Base-by-base conservation (phyloP, 768 basidiomycete genomes). In the Hirschioporus abietinus region DNA sequence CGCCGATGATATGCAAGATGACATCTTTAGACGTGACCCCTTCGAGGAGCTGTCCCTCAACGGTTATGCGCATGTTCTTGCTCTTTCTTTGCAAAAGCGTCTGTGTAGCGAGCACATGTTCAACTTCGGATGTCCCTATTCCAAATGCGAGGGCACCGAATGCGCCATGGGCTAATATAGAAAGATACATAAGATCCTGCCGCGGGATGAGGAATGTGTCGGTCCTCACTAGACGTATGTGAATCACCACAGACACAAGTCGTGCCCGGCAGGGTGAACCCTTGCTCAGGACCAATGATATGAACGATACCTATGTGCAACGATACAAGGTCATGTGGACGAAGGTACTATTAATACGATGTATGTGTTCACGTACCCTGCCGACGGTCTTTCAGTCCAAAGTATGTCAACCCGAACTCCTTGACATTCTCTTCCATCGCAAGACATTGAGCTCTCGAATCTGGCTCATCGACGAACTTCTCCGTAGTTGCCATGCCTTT, bases 111-210 rank as follows among this genome's bases (percentile, higher is more conserved):
- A 96, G 88, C 70, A 95, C 94, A 75, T 96, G 94, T 74, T 96
- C 94, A 71, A 96, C 94, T 74, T 96, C 93, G 63, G 93, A 95
- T 12, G 94, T 95, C 42, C 94, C 94, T 71, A 96, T 95, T 68
- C 94, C 94, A 72, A 95, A 96, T 0, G 94, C 94, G 68, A 96
- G 84, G 62, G 94, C 93, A 60, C 94, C 94, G 74, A 96, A 96
- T 1, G 94, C 94, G 63, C 94, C 94, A 74, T 96, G 94, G 17
- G 94, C 91, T 92, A 66, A 17, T 35, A 24, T 23, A 42, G 10
- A 27, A 12, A 20, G 52, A 66, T 20, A 27, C 6, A 8, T 12
- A 17, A 52, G 36, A 23, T 18, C 4, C 15, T 34, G 10, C 42
- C 12, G 35, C 20, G 34, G 12, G 8, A 80, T 15, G 20, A 52